Evolutionary conservation across 1,284 basidiomycete species (phyloP).

Genomic region (Trametes polyzona): DNA sequence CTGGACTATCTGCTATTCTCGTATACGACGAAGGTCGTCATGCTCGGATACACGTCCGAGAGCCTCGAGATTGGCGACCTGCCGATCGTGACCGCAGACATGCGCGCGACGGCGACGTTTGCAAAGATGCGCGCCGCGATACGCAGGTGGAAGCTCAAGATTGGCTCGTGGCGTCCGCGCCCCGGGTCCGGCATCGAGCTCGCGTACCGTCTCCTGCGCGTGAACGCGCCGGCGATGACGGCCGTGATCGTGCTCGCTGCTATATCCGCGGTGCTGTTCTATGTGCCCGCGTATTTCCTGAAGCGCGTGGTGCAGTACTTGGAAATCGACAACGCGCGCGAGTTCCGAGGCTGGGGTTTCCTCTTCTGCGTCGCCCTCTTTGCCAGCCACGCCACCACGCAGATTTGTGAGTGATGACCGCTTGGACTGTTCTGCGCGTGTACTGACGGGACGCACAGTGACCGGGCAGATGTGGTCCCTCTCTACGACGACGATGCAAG

Average conservation of each 20-base stretch:
- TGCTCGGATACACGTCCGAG: conserved; percentile 73
- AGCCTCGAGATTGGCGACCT: conserved; percentile 85
- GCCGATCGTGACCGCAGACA: conserved; percentile 72
- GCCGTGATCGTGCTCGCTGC: conserved; percentile 60
- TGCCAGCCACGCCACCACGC: conserved; percentile 60
- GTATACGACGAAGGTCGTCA: conserved; percentile 83
- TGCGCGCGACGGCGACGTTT: conserved; percentile 63
- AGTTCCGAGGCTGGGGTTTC: conserved; percentile 71
- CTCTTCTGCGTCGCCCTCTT: conserved; percentile 75
- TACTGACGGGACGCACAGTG: conserved; percentile 23
- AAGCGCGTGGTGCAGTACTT: conserved; percentile 75
- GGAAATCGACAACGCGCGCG: conserved; percentile 59
- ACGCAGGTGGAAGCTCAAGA: conserved; percentile 44
- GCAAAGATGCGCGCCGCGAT: conserved; percentile 43
- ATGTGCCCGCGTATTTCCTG: conserved; percentile 79
- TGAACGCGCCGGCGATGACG: conserved; percentile 50
- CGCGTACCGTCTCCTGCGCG: conserved; percentile 56
- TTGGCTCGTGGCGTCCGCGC: conserved; percentile 48
- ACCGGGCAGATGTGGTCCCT: conserved; percentile 71
- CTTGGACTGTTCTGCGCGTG: background rate
- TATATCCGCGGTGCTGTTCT: conserved; percentile 71
- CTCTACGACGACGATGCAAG: conserved; percentile 72
- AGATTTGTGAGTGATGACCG: conserved; percentile 52
- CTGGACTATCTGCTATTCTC: conserved; percentile 73
- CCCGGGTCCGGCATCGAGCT: conserved; percentile 67